These are phyloP conservation scores for Ceratobasidium theobromae DNA, from an alignment of 1,284 basidiomycete species.

Conservation along the genomic window DNA sequence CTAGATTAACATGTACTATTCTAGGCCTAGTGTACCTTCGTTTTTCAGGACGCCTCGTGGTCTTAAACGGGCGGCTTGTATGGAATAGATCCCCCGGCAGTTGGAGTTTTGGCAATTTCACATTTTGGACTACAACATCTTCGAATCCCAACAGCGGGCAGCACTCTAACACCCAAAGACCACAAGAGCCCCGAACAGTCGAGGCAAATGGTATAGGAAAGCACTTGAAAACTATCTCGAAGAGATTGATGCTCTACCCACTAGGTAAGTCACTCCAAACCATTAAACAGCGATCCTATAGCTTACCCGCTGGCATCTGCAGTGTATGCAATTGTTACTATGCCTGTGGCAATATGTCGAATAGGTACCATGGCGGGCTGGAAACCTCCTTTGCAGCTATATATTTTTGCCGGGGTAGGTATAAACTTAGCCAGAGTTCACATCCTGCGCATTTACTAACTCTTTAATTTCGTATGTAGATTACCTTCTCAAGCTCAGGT, in stretches of 20 bases:
- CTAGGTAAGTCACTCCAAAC: neutral
- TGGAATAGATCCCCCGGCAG: neutral
- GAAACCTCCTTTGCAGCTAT: constrained; percentile 2
- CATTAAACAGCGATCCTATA: neutral
- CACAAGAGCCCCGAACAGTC: neutral
- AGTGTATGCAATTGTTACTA: constrained; percentile 17
- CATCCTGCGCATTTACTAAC: neutral
- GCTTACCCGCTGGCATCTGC: neutral
- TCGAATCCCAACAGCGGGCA: neutral
- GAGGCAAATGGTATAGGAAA: constrained; percentile 1
- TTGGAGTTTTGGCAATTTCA: neutral
- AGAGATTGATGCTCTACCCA: constrained; percentile 19
- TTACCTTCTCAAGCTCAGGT: constrained; percentile 19
- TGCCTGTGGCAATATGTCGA: constrained; percentile 12
- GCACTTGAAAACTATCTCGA: constrained; percentile 12
- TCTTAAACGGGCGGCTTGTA: neutral
- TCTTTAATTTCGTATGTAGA: neutral
- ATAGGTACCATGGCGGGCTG: constrained; percentile 8
- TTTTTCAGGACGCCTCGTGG: neutral
- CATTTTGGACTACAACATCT: neutral
- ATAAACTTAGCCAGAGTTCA: neutral
- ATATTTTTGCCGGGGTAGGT: constrained; percentile 20
- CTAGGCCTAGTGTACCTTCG: constrained; percentile 17
- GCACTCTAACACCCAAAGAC: neutral
- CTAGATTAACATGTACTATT: neutral